Conservation (phyloP, 225 moss, liverwort and hornwort species). For the Sphagnum tenellum region DNA sequence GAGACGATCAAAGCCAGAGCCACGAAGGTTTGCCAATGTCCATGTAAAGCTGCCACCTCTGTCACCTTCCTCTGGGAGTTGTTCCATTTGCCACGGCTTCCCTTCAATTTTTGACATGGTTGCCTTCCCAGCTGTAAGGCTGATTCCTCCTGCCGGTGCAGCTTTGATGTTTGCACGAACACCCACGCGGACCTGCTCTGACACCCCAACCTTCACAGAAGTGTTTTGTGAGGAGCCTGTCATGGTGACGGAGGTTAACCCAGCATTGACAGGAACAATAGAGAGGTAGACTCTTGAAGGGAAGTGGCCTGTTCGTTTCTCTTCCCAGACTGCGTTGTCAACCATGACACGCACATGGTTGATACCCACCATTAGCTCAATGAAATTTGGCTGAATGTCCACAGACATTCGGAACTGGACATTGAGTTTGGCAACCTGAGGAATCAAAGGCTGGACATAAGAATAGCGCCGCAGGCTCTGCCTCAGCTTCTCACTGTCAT, state of each 20-base stretch:
- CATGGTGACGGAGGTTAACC: slow-evolving; percentile 25
- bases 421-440: slow-evolving; percentile 44
- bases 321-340: slow-evolving; percentile 40
- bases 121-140: slow-evolving; percentile 14
- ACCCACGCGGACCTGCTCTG: slow-evolving; percentile 26
- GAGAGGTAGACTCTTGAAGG: slow-evolving; percentile 27
- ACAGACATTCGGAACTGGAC: slow-evolving; percentile 37
- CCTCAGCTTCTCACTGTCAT: not conserved
- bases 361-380: slow-evolving; percentile 26
- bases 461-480: slow-evolving; percentile 22
- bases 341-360: slow-evolving; percentile 39
- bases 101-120: slow-evolving; percentile 23
- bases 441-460: slow-evolving; percentile 31
- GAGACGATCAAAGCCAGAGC: slow-evolving; percentile 28
- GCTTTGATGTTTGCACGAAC: slow-evolving; percentile 17
- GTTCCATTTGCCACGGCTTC: slow-evolving; percentile 49
- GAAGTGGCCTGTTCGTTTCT: slow-evolving; percentile 32
- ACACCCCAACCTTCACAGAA: slow-evolving; percentile 26
- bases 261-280: slow-evolving; percentile 15
- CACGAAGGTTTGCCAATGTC: slow-evolving; percentile 31
- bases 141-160: slow-evolving; percentile 19
- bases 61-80: slow-evolving; percentile 37
- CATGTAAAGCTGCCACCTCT: slow-evolving; percentile 52
- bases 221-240: slow-evolving; percentile 35
- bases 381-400: slow-evolving; percentile 24